Conservation (phyloP, 495 filamentous ascomycete species). For the Annulohypoxylon stygium region DNA sequence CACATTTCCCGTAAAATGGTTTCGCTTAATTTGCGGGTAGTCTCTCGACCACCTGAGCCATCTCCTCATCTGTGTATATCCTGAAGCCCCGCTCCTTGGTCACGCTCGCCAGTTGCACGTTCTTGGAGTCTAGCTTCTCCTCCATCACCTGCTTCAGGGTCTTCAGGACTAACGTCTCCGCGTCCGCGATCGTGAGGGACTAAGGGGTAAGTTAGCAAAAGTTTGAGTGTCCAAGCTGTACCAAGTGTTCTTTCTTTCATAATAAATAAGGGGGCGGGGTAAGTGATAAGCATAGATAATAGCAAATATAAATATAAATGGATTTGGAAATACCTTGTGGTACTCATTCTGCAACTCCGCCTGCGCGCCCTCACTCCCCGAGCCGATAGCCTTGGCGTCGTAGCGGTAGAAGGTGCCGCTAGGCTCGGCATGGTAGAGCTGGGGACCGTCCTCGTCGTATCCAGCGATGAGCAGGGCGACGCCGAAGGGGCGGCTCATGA, state of each 20-base stretch:
- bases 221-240: not conserved
- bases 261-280: not conserved
- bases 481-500: conserved; percentile 97
- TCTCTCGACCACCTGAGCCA: conserved; percentile 88
- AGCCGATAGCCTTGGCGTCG: conserved; percentile 98
- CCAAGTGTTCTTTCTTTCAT: not conserved
- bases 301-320: not conserved
- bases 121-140: conserved; percentile 98
- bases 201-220: conserved; percentile 37
- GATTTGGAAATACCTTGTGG: conserved; percentile 73
- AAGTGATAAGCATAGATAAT: not conserved
- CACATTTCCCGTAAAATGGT: not conserved
- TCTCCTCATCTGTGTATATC: conserved; percentile 97
- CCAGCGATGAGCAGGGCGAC: conserved; percentile 97
- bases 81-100: conserved; percentile 97
- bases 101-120: conserved; percentile 97
- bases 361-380: conserved; percentile 95
- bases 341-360: conserved; percentile 98
- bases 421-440: conserved; percentile 97
- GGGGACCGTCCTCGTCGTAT: conserved; percentile 96
- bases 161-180: conserved; percentile 95
- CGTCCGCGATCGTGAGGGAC: conserved; percentile 92
- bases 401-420: conserved; percentile 99
- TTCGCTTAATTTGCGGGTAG: conserved; percentile 66
- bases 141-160: conserved; percentile 99